phyloP scores from a whole-genome alignment of 345 rosid genomes.

The Rhodomyrtus tomentosa region DNA sequence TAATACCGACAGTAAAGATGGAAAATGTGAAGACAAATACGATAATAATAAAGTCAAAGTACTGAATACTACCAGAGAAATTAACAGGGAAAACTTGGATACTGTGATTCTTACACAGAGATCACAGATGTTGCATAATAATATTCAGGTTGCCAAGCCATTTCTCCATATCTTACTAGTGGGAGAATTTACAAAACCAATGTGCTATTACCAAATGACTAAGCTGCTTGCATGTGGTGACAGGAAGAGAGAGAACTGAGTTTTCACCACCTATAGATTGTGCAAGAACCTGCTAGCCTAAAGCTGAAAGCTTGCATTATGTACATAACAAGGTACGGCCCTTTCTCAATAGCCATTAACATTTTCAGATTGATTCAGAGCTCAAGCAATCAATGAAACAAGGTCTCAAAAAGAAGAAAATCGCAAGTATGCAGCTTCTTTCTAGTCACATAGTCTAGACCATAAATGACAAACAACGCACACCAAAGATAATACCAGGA shows the following conservation, averaged over 20 bases:
- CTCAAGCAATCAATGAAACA: neutral
- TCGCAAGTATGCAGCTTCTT: neutral
- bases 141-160: neutral
- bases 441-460: neutral
- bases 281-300: neutral
- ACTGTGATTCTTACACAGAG: neutral
- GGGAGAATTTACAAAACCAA: neutral
- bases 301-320: neutral
- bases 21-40: neutral
- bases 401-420: neutral
- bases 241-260: neutral
- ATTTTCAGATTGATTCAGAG: neutral
- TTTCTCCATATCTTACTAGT: neutral
- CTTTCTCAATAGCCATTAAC: neutral
- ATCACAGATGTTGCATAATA: neutral
- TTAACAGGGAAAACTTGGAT: neutral
- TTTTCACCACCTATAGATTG: neutral
- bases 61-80: neutral
- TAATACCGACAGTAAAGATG: neutral
- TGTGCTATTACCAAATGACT: neutral
- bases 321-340: neutral
- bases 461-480: neutral
- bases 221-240: neutral
- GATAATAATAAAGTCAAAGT: neutral
- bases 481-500: neutral